These are phyloP conservation scores for Colletotrichum lini DNA, from an alignment of 2,329 filamentous ascomycete genomes.

Conservation along the genomic window DNA sequence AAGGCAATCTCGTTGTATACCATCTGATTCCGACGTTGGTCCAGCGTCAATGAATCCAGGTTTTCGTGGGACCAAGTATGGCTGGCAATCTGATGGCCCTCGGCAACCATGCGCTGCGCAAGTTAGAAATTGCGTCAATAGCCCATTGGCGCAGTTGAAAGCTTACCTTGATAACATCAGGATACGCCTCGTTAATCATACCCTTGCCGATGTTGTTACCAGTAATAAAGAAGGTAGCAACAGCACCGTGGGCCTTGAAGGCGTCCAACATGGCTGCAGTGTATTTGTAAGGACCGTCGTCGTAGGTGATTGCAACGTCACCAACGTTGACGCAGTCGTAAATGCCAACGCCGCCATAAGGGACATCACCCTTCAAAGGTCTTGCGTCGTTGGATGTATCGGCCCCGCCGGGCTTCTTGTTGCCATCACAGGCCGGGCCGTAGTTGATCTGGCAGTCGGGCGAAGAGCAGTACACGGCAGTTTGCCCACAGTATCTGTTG, in stretches of 20 bases:
- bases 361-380: constrained; percentile 47
- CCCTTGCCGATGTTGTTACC: constrained; percentile 52
- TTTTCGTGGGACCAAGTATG: constrained; percentile 64
- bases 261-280: constrained; percentile 53
- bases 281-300: constrained; percentile 55
- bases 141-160: fast-evolving
- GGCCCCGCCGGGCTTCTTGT: constrained; percentile 46
- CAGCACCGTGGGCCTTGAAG: constrained; percentile 50
- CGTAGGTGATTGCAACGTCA: constrained; percentile 55
- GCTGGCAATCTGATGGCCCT: constrained; percentile 63
- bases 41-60: constrained; percentile 51
- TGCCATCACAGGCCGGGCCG: constrained; percentile 50
- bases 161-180: constrained; percentile 50
- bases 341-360: constrained; percentile 52
- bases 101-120: constrained; percentile 56
- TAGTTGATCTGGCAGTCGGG: constrained; percentile 50
- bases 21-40: constrained; percentile 56
- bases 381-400: constrained; percentile 46
- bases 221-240: constrained; percentile 56
- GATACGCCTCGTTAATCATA: constrained; percentile 49
- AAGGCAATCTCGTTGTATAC: constrained; percentile 62
- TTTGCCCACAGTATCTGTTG: constrained; percentile 48
- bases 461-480: constrained; percentile 44
- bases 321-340: constrained; percentile 48
- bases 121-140: background rate